phyloP scores from a whole-genome alignment of 331 rosid species.

The Malus hybrid region DNA sequence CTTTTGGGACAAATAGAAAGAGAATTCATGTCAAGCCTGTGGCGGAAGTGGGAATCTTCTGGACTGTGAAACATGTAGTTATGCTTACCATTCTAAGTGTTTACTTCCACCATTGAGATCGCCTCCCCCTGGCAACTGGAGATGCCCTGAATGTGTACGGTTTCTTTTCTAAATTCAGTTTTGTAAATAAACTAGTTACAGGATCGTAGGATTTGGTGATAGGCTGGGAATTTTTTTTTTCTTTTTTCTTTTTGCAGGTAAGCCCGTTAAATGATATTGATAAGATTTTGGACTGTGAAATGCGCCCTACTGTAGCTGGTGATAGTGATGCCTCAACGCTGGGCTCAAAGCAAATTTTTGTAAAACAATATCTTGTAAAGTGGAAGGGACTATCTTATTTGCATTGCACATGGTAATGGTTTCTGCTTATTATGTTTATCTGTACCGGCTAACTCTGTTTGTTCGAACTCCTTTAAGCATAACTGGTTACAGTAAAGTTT shows the following conservation, averaged over 20 bases:
- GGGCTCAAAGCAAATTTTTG: constrained; percentile 80
- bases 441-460: constrained; percentile 19
- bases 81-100: constrained; percentile 79
- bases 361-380: constrained; percentile 94
- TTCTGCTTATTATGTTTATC: not conserved
- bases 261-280: constrained; percentile 92
- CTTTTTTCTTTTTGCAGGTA: constrained; percentile 48
- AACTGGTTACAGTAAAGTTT: not conserved
- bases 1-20: constrained; percentile 44
- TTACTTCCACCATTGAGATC: constrained; percentile 73
- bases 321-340: constrained; percentile 63
- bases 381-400: constrained; percentile 94
- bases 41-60: constrained; percentile 76
- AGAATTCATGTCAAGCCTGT: constrained; percentile 90
- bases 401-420: constrained; percentile 80
- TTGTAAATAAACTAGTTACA: constrained; percentile 1
- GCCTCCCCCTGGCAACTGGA: constrained; percentile 64
- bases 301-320: constrained; percentile 81
- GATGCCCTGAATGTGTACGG: constrained; percentile 98
- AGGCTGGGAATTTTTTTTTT: constrained; percentile 1
- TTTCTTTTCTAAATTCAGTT: constrained; percentile 10
- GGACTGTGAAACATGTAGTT: constrained; percentile 79
- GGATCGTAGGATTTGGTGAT: constrained; percentile 4
- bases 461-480: not conserved
- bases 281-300: constrained; percentile 83